Conservation (phyloP, 306 rosid species). For the Vigna hirtella region DNA sequence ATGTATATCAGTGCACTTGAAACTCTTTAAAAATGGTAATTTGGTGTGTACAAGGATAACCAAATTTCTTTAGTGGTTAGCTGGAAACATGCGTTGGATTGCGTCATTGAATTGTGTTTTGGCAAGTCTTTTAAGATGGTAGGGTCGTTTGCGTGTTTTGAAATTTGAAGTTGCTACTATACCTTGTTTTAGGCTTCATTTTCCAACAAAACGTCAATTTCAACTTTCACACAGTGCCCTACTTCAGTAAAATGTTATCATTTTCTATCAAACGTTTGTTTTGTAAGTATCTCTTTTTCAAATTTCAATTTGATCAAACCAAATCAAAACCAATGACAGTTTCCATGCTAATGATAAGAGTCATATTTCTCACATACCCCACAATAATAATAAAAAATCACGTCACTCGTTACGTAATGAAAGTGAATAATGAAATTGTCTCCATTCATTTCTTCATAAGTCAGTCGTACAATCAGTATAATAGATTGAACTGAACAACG, state of each 20-base stretch:
- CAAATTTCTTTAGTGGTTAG: too few species aligned
- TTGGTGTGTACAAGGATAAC: not conserved
- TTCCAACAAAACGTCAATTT: not conserved
- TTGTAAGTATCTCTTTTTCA: not conserved
- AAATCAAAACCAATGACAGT: not conserved
- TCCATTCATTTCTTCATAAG: not conserved
- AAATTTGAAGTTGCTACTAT: constrained; percentile 1
- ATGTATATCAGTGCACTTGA: not conserved
- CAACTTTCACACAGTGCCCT: not conserved
- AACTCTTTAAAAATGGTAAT: not conserved
- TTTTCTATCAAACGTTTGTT: not conserved
- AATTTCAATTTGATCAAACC: not conserved
- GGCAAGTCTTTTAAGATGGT: not conserved
- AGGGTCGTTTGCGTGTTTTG: not conserved
- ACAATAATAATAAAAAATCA: not conserved
- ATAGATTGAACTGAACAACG: too few species aligned
- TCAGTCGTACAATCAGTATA: not conserved
- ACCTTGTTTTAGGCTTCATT: not conserved
- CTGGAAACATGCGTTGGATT: not conserved
- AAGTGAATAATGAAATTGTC: not conserved
- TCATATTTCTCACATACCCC: not conserved
- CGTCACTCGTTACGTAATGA: not conserved
- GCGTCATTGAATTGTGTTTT: not conserved
- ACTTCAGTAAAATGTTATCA: not conserved
- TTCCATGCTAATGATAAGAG: not conserved